These are phyloP conservation scores for Solidago caesia DNA, from an alignment of 129 eudicot genomes.

Conservation along the genomic window DNA sequence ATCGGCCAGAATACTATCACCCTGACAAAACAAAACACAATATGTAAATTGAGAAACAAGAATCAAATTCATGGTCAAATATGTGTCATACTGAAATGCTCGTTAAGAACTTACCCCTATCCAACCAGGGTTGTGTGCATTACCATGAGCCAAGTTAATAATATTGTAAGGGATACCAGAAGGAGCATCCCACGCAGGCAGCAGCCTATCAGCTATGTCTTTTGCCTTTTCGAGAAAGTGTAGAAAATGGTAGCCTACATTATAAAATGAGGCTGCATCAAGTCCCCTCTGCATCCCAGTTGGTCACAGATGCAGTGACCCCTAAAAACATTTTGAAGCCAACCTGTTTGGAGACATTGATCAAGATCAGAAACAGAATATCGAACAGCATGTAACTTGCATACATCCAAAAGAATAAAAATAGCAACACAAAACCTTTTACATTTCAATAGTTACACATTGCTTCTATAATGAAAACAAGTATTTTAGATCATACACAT, in stretches of 20 bases:
- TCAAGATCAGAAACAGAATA: not conserved
- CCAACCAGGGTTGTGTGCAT: constrained; percentile 98
- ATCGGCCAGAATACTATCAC: constrained; percentile 94
- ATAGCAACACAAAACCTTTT: not conserved
- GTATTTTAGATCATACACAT: not conserved
- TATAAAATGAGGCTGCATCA: constrained; percentile 69
- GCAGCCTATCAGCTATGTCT: constrained; percentile 91
- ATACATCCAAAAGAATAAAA: not conserved
- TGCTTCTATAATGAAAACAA: not conserved
- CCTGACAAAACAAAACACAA: constrained; percentile 41
- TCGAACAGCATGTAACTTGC: not conserved
- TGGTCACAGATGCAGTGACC: constrained; percentile 84
- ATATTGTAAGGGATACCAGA: constrained; percentile 93
- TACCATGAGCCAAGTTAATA: constrained; percentile 86
- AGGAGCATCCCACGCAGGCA: constrained; percentile 98
- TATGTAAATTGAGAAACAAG: not conserved
- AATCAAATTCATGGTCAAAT: constrained; percentile 21
- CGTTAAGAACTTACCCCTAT: constrained; percentile 68
- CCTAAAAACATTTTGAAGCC: constrained; percentile 97
- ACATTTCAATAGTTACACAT: not conserved
- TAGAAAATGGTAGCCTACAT: too few species aligned
- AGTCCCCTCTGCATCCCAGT: constrained; percentile 91
- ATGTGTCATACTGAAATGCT: not conserved
- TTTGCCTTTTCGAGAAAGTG: constrained; percentile 83
- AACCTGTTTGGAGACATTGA: constrained; percentile 46